Conservation (phyloP, 495 filamentous ascomycete genomes). For the Xylaria longipes region DNA sequence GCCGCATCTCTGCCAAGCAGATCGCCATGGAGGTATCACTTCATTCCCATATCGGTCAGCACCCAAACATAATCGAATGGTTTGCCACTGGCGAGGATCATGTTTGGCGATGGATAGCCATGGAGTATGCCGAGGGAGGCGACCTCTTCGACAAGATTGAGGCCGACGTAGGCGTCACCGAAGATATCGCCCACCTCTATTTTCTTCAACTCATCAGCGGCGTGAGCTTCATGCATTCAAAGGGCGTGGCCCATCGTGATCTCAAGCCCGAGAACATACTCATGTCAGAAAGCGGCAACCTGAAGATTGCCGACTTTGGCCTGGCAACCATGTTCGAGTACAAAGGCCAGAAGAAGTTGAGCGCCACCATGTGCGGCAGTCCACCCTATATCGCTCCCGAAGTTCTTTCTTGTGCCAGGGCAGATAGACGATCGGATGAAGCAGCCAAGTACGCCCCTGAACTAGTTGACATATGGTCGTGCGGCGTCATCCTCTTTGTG, state of each 20-base stretch:
- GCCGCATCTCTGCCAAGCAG: slow-evolving; percentile 86
- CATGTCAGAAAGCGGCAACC: slow-evolving; percentile 77
- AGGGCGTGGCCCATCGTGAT: slow-evolving; percentile 86
- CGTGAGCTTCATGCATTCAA: slow-evolving; percentile 93
- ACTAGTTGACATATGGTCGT: slow-evolving; percentile 94
- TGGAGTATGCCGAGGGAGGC: slow-evolving; percentile 95
- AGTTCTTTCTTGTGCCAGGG: slow-evolving; percentile 64
- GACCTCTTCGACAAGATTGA: slow-evolving; percentile 99
- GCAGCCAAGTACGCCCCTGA: slow-evolving; percentile 79
- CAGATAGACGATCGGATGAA: slow-evolving; percentile 55
- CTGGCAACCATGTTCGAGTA: slow-evolving; percentile 92
- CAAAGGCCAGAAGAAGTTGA: slow-evolving; percentile 78
- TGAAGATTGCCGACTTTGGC: slow-evolving; percentile 98
- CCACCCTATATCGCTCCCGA: slow-evolving; percentile 98
- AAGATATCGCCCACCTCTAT: slow-evolving; percentile 95
- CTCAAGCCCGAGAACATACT: slow-evolving; percentile 94
- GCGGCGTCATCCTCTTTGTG: slow-evolving; percentile 95
- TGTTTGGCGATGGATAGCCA: slow-evolving; percentile 96
- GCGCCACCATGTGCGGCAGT: slow-evolving; percentile 89
- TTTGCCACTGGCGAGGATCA: slow-evolving; percentile 85
- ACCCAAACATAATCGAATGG: slow-evolving; percentile 92
- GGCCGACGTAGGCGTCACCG: slow-evolving; percentile 87
- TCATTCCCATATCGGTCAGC: slow-evolving; percentile 84
- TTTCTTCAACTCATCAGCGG: slow-evolving; percentile 91
- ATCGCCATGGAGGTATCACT: slow-evolving; percentile 87